Conservation (phyloP, 805 yeast genomes). For the Kazachstania kunashirensis region DNA sequence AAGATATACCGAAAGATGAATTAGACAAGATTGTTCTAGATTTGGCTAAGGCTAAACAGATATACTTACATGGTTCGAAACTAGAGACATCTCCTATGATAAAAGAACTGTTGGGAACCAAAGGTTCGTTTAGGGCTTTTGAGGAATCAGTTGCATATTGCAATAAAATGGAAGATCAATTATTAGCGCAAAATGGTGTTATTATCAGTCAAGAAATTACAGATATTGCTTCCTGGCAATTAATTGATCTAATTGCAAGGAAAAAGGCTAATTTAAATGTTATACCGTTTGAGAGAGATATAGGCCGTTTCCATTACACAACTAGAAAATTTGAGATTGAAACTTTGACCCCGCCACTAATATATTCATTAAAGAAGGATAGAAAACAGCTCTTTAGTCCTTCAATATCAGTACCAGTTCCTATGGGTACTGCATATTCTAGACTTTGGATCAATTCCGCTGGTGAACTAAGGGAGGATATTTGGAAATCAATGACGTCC, state of each 20-base stretch:
- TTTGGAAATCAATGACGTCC: conserved; percentile 53
- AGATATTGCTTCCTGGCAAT: conserved; percentile 52
- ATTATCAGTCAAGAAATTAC: conserved; percentile 44
- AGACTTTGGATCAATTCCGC: conserved; percentile 61
- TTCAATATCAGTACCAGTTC: conserved; percentile 34
- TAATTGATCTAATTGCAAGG: conserved; percentile 46
- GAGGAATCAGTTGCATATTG: conserved; percentile 40
- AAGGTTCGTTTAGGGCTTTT: conserved; percentile 32
- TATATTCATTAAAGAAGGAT: conserved; percentile 22
- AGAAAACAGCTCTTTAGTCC: conserved; percentile 6
- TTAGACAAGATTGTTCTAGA: conserved; percentile 34
- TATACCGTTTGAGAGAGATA: conserved; percentile 44
- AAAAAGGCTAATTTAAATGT: conserved; percentile 36
- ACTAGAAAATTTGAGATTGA: conserved; percentile 64
- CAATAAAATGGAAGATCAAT: conserved; percentile 33
- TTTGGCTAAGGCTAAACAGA: conserved; percentile 44
- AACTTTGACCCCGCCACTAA: conserved; percentile 53
- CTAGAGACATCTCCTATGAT: conserved; percentile 18
- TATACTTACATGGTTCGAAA: conserved; percentile 40
- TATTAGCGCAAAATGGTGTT: conserved; percentile 42
- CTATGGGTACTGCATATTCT: conserved; percentile 52
- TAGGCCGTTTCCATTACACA: conserved; percentile 53
- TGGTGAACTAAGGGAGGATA: conserved; percentile 45
- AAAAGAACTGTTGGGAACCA: conserved; percentile 19
- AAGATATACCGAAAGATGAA: conserved; percentile 43